Evolutionary conservation across 2,329 filamentous ascomycete genomes (phyloP), one percentile per base, ranked within the genome.

Genomic region (Trichoderma sp.): DNA sequence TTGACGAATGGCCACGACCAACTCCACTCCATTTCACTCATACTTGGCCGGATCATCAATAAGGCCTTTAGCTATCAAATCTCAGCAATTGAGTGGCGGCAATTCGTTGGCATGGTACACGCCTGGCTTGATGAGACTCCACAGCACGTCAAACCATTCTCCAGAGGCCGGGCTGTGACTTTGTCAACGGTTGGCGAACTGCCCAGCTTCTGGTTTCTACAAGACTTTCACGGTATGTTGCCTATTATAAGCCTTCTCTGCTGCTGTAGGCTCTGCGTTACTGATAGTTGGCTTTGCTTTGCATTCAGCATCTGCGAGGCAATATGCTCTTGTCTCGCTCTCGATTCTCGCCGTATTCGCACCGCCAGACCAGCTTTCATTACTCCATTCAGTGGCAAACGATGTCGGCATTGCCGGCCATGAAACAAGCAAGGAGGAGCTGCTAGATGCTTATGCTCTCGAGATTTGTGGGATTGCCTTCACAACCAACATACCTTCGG

Each of bases 41-140:
- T 86, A 1, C 77, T 87, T 0, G 85, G 83, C 0, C 81, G 78
- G 6, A 77, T 83, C 9, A 82, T 86, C 63, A 87, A 86, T 67
- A 73, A 75, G 1, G 77, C 77, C 8, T 82, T 85, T 51, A 71
- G 69, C 0, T 61, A 67, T 1, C 24, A 56, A 2, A 47, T 76
- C 1, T 39, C 74, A 0, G 67, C 30, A 0, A 4, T 66, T 3
- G 61, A 66, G 7, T 81, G 80, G 79, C 26, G 63, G 18, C 7
- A n/a, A 1, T 61, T 79, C 2, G 64, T 78, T 5, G 65, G 60
- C 3, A 74, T 76, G 14, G 51, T 83, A 0, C 70, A 72, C 1
- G 15, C 63, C 0, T 86, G 83, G 83, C 75, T 76, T 3, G 69
- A 53, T 0, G 62, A 61, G 2, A 75, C 83, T 4, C 83, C 84